These are phyloP conservation scores for Chrysochromulina parva DNA, from an alignment of 78 protist genomes.

Conservation along the genomic window DNA sequence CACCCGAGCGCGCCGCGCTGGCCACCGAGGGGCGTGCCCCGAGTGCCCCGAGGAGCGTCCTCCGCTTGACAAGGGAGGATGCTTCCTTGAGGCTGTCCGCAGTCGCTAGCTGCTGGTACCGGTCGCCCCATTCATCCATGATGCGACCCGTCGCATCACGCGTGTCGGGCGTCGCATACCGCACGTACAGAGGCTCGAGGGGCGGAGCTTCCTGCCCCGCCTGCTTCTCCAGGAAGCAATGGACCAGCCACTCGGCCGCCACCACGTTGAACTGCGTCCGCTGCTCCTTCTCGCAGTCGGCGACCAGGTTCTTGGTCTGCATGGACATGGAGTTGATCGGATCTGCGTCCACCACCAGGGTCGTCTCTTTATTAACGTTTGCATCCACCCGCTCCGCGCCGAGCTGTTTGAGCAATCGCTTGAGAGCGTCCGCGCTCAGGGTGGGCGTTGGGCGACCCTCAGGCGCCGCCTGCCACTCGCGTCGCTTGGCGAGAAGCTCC, in stretches of 20 bases:
- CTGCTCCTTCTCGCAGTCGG: background rate
- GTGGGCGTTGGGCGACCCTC: no score
- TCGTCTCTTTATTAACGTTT: background rate
- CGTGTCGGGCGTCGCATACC: background rate
- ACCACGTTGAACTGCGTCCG: background rate
- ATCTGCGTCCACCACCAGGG: background rate
- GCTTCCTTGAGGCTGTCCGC: background rate
- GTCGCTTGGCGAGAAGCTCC: no score
- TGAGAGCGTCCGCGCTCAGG: no score
- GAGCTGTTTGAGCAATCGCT: no score
- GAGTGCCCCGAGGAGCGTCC: no score
- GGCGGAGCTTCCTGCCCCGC: background rate
- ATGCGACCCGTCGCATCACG: background rate
- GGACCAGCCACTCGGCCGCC: background rate
- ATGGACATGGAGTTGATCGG: no score
- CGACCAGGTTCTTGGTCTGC: no score
- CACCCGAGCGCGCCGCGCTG: no score
- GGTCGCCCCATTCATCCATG: conserved; percentile 3
- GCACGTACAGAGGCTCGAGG: background rate
- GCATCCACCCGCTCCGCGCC: no score
- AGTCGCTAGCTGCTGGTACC: background rate
- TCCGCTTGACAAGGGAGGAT: background rate
- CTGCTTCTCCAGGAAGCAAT: background rate
- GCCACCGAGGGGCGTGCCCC: no score
- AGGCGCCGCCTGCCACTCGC: no score